A percentile compares a stretch with the other conserved stretches of the same genome.
Conservation (phyloP, 1,284 basidiomycete genomes). For the Termitomyces sp. region DNA sequence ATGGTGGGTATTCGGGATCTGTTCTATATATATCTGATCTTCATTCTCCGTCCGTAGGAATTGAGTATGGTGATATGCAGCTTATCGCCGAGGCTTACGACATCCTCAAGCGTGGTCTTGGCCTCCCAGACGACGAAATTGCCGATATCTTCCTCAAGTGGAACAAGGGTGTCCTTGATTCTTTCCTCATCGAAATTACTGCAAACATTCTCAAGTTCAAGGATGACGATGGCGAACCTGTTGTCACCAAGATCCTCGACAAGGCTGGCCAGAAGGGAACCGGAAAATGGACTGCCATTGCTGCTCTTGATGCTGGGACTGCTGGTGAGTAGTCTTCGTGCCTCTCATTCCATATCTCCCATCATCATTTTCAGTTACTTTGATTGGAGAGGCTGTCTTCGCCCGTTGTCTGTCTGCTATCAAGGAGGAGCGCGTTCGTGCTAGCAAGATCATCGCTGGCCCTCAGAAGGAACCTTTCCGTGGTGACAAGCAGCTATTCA, state of each 20-base stretch:
- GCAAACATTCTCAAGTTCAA: constrained; percentile 94
- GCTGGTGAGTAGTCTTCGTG: constrained; percentile 50
- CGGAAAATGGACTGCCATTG: constrained; percentile 99
- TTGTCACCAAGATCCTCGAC: constrained; percentile 94
- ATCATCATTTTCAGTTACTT: constrained; percentile 64
- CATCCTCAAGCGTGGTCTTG: constrained; percentile 96
- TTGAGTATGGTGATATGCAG: constrained; percentile 99
- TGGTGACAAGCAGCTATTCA: constrained; percentile 98
- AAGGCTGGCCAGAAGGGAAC: constrained; percentile 99
- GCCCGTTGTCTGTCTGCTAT: constrained; percentile 96
- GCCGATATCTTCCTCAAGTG: constrained; percentile 86
- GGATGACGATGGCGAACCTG: constrained; percentile 89
- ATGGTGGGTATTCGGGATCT: constrained; percentile 53
- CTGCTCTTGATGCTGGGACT: constrained; percentile 93
- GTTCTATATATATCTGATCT: constrained; percentile 4
- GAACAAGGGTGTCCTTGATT: constrained; percentile 99
- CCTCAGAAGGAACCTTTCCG: constrained; percentile 92
- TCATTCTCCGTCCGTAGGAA: constrained; percentile 50
- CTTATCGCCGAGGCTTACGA: constrained; percentile 98
- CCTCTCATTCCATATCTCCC: constrained; percentile 2
- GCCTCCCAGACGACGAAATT: constrained; percentile 80
- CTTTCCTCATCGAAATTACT: constrained; percentile 99
- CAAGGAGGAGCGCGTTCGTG: constrained; percentile 95
- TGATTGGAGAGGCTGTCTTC: constrained; percentile 99
- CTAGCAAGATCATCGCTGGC: constrained; percentile 86